phyloP scores from a whole-genome alignment of 768 basidiomycete species.

The Leccinellum albellum region DNA sequence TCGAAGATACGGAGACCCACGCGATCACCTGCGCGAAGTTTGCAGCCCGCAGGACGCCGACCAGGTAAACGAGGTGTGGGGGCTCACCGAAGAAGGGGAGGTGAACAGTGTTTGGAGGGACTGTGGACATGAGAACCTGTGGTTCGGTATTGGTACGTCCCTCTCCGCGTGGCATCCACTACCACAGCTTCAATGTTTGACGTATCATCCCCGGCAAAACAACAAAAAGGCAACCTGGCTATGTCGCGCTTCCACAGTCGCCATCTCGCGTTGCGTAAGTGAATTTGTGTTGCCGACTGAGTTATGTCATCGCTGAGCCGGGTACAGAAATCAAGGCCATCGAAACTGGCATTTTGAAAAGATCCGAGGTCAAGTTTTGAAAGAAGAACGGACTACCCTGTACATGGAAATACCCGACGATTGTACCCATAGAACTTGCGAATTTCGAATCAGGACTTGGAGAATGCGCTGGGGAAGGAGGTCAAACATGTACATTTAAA shows the following conservation, averaged over 20 bases:
- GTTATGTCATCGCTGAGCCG: background rate
- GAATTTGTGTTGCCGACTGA: background rate
- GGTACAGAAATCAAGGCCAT: slow-evolving; percentile 29
- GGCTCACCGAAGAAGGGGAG: slow-evolving; percentile 62
- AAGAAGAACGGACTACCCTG: background rate
- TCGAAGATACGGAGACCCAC: slow-evolving; percentile 44
- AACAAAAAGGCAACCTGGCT: slow-evolving; percentile 20
- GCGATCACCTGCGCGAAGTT: slow-evolving; percentile 38
- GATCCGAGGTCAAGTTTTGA: slow-evolving; percentile 20
- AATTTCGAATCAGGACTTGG: background rate
- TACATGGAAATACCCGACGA: background rate
- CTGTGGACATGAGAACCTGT: slow-evolving; percentile 35
- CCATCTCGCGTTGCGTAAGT: slow-evolving; percentile 31
- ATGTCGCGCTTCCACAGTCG: slow-evolving; percentile 29
- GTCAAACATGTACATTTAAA: background rate
- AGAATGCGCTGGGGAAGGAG: background rate
- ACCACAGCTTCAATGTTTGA: background rate
- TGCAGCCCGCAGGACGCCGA: slow-evolving; percentile 44
- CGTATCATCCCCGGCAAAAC: background rate
- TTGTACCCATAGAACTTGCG: background rate
- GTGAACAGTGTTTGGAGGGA: slow-evolving; percentile 37
- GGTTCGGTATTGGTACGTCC: slow-evolving; percentile 28
- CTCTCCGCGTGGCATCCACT: background rate
- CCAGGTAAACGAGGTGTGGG: slow-evolving; percentile 54
- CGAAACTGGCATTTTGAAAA: slow-evolving; percentile 26